phyloP scores from a whole-genome alignment of 257 asterid genomes.

The Solanum pennellii region DNA sequence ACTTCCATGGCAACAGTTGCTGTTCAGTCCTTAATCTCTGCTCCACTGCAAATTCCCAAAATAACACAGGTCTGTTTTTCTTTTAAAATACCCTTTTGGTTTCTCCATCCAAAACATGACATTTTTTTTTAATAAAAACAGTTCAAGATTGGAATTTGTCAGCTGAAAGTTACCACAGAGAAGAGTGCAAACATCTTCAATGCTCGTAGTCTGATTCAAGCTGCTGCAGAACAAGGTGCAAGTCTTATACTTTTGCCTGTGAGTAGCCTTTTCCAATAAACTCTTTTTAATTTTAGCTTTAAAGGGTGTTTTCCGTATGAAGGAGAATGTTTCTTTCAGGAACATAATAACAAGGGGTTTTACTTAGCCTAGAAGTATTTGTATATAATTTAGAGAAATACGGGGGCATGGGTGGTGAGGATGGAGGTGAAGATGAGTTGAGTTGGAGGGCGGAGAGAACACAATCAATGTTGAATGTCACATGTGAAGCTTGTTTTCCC shows the following conservation, averaged over 20 bases:
- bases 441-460: background rate
- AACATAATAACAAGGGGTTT: background rate
- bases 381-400: background rate
- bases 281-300: background rate
- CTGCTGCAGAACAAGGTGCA: constrained; percentile 27
- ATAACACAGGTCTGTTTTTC: background rate
- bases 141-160: constrained; percentile 38
- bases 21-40: background rate
- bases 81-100: background rate
- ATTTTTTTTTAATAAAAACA: background rate
- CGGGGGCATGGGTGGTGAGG: background rate
- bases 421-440: background rate
- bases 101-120: background rate
- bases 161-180: constrained; percentile 20
- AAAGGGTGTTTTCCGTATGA: background rate
- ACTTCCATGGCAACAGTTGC: background rate
- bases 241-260: constrained; percentile 29
- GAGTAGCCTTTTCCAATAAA: background rate
- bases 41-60: background rate
- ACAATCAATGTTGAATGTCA: background rate
- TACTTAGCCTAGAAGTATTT: background rate
- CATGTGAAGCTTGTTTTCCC: background rate
- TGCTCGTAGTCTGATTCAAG: constrained; percentile 15
- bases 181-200: constrained; percentile 11
- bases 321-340: background rate